Evolutionary conservation across 2,329 filamentous ascomycete species (phyloP), one percentile per base, ranked within the genome.

Genomic region (Colletotrichum falcatum): DNA sequence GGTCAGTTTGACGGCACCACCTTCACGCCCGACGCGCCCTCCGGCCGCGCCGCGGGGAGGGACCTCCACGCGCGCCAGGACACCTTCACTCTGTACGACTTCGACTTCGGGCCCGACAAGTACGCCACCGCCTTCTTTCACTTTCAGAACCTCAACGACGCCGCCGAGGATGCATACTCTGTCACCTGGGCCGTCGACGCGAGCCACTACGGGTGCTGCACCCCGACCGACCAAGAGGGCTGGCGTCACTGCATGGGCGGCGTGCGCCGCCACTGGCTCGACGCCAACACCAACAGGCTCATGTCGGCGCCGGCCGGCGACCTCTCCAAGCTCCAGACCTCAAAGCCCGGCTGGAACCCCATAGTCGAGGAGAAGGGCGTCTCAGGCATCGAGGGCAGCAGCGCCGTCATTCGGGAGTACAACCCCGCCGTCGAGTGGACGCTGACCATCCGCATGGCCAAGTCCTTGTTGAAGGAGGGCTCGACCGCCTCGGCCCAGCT

Each of bases 171-270:
- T 2, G 78, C 79, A 0, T 76, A 80, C 7, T 80, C 74, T 20
- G 75, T 81, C 12, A 76, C 78, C 12, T 81, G 79, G 79, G 79
- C 79, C 1, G 80, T 79, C 2, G 80, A 81, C 48, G 80, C 78
- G 74, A 76, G 80, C 56, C 79, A 44, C 3, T 74, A 81, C 30
- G 75, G 76, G 2, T 65, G 74, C 30, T 71, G 68, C 2, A 78
- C 79, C 2, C 79, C 79, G 0, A 79, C 79, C 0, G 79, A 65
- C 3, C 44, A 62, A 0, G 78, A 81, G 39, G 75, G 75, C 16
- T 81, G 79, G 79, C 59, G 77, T 76, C 39, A 77, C 73, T 62
- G 61, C 61, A 73, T 73, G 72, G 71, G 63, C 37, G 67, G 66
- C 20, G 60, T 70, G 12, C 71, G 67, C 12, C 63, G 62, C 14